phyloP scores from a whole-genome alignment of 345 rosid genomes.

The Excoecaria agallocha region DNA sequence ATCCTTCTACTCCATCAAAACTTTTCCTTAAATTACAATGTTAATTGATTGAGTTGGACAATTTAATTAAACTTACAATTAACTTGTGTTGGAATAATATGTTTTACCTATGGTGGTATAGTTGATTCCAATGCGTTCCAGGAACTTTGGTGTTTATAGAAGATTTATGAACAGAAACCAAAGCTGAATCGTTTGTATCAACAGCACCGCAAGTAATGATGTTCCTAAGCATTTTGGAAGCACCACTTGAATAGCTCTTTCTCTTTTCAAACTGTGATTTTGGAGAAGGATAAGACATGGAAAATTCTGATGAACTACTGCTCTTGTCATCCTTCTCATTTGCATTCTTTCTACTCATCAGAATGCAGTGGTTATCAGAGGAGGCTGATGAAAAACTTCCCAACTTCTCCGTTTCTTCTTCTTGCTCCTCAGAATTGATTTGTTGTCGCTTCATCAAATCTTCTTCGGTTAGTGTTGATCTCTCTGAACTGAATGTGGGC shows the following conservation, averaged over 20 bases:
- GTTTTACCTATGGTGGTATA: neutral
- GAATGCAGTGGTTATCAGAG: neutral
- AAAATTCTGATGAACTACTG: constrained; percentile 20
- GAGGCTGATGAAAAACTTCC: constrained; percentile 1
- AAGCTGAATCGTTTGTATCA: constrained; percentile 46
- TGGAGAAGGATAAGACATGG: constrained; percentile 19
- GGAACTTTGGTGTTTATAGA: constrained; percentile 3
- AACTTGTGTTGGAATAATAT: neutral
- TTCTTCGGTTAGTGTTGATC: constrained; percentile 43
- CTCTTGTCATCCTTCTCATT: neutral
- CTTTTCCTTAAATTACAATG: constrained; percentile 32
- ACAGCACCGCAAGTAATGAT: constrained; percentile 50
- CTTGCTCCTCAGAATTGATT: neutral
- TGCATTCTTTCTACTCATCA: constrained; percentile 5
- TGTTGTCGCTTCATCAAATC: constrained; percentile 33
- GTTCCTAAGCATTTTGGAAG: constrained; percentile 44
- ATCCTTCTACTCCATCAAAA: constrained; percentile 34
- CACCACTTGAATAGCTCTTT: constrained; percentile 39
- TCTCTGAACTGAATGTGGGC: constrained; percentile 35
- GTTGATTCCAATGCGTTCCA: constrained; percentile 42
- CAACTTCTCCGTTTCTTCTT: neutral
- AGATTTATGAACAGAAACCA: constrained; percentile 32
- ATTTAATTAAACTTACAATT: no score
- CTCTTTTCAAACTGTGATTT: constrained; percentile 27
- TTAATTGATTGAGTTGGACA: neutral